Evolutionary conservation across 768 basidiomycete species (phyloP), one percentile per base, ranked within the genome.

Genomic region (Cantharellus cinnabarinus): DNA sequence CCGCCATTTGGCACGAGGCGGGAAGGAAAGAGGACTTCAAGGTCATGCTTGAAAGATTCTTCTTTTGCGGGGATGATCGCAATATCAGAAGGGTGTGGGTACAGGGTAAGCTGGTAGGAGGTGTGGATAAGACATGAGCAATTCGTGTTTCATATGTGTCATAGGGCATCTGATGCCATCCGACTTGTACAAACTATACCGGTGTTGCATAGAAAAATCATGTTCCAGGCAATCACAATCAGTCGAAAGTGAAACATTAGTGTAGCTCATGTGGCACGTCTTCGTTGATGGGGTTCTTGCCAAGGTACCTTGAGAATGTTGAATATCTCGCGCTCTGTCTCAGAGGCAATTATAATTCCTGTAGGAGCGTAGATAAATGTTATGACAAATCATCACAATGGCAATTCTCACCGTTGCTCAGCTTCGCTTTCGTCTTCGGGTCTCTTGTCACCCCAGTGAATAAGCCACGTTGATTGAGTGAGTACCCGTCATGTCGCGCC

Each of bases 281-380:
- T 75, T 34, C 87, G 79, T 65, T 89, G 79, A 66, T 82, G 81
- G 1, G 88, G 85, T 61, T 83, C 80, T 66, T 86, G 81, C 85
- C 84, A 89, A 2, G 86, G 86, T 3, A 89, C 82, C 7, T 74
- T 75, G 44, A 97, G 71, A 41, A 82, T 81, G 20, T 73, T 70
- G 65, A 95, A 90, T 41, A 97, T 93, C 63, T 90, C 86, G 66
- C 82, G 74, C 69, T 95, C 91, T 0, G 84, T 89, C 66, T 83
- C 80, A 0, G 85, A 86, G 2, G 88, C 89, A 20, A 93, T 68
- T 4, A 89, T 66, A 3, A 70, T 73, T 15, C 85, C 87, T 85
- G 44, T 10, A 29, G 42, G 38, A 53, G 40, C 53, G 3, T 59
- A 59, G 55, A 53, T 20, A 20, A 7, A 39, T 29, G n/a, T 52